A percentile compares a stretch with the other conserved stretches of the same genome.
Evolutionary conservation across 306 rosid genomes (phyloP).

Genomic region (Morella rubra): DNA sequence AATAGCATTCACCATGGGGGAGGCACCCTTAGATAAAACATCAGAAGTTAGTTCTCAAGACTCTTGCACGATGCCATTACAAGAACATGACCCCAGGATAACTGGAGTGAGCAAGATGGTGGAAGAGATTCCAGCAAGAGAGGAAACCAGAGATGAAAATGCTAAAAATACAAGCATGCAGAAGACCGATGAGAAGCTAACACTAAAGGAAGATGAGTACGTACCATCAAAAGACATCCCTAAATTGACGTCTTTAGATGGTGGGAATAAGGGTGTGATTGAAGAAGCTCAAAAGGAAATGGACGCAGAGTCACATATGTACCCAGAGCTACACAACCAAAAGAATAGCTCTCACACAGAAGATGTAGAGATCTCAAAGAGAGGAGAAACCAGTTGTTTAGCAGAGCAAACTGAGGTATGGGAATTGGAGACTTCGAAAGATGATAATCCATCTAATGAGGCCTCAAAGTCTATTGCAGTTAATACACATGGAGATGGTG

Average conservation of each 20-base stretch:
- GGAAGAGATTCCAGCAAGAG: slow-evolving; percentile 15
- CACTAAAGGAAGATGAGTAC: slow-evolving; percentile 9
- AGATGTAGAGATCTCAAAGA: slow-evolving; percentile 4
- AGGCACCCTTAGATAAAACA: not conserved
- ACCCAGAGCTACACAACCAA: slow-evolving; percentile 10
- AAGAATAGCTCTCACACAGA: slow-evolving; percentile 11
- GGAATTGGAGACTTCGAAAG: slow-evolving; percentile 4
- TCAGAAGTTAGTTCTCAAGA: slow-evolving; percentile 11
- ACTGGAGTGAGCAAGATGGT: not conserved
- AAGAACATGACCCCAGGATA: slow-evolving; percentile 8
- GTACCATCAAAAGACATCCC: not conserved
- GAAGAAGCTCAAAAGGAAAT: slow-evolving; percentile 22
- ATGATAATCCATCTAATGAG: slow-evolving; percentile 3
- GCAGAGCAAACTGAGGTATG: slow-evolving; percentile 13
- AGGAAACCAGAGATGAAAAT: slow-evolving; percentile 4
- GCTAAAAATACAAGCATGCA: not conserved
- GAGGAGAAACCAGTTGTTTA: slow-evolving; percentile 2
- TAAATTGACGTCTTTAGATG: slow-evolving; percentile 9
- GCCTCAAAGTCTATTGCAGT: slow-evolving; percentile 10
- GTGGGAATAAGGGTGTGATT: slow-evolving; percentile 10
- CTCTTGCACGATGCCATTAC: slow-evolving; percentile 10
- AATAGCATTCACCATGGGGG: not conserved
- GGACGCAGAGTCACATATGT: slow-evolving; percentile 10
- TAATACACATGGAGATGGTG: not conserved
- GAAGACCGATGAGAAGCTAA: not conserved